Evolutionary conservation across 306 rosid species (phyloP), one percentile per base, ranked within the genome.

Genomic region (Cucurbita maxima): DNA sequence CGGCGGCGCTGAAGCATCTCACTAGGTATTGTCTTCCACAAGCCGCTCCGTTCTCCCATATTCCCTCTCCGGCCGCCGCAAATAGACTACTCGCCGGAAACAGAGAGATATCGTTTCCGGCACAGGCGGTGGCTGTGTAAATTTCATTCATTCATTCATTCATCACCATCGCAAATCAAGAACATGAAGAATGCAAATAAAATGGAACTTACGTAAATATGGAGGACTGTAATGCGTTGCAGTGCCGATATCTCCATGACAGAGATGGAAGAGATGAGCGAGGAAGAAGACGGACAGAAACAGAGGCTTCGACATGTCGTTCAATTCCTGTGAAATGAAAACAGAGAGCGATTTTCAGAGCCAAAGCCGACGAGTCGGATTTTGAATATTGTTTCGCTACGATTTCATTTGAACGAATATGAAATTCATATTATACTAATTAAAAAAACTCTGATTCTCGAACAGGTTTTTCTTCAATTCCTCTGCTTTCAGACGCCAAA

Each of bases 31-130:
- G 74, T 64, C 96, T 85, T 40, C 96, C 98, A 25, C 98, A 90
- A 0, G 98, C 89, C 0, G 98, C 96, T 0, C 98, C 98, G 40
- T 90, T 92, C 79, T 92, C 96, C 98, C 96, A 92, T 67, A 88
- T 81, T 5, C 91, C 96, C 18, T 88, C 98, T 2, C 98, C 96
- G 0, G 92, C 98, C 0, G 96, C 58, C 11, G 77, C 98, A 5
- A 92, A 90, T 81, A 90, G 25, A 79, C 83, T 85, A 84, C 51
- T 83, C 0, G 91, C 54, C 2, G 94, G 96, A 10, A 88, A 88
- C 73, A 82, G 67, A 0, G 82, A 75, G 5, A 81, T 58, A 1
- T 79, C 89, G 20, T 75, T 68, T 0, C 87, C 94, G 9, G 20
- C 79, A 71, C 96, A 90, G 1, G 85, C 81, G 0, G 94, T 86